Evolutionary conservation across 1,139 yeast species (phyloP).

Genomic region (Candida mesenterica): DNA sequence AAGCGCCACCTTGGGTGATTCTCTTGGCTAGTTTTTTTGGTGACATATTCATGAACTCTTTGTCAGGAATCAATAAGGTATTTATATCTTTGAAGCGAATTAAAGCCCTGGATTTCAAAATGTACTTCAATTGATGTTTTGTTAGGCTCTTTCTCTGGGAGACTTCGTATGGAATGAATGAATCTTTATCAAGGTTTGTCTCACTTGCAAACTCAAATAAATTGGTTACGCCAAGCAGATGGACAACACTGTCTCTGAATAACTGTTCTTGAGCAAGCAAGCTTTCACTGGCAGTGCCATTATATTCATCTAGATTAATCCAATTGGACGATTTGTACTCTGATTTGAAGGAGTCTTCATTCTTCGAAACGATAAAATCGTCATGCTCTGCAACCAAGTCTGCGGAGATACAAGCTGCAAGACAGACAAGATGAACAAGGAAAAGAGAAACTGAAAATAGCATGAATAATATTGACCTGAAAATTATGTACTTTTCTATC

Average conservation of each 20-base stretch:
- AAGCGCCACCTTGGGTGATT: constrained; percentile 2
- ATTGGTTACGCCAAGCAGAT: background rate
- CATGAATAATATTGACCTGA: too few relatives aligned
- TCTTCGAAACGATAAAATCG: too few relatives aligned
- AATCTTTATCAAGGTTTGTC: background rate
- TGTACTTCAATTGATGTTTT: background rate
- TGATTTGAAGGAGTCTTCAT: too few relatives aligned
- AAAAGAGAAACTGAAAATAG: too few relatives aligned
- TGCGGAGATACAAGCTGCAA: too few relatives aligned
- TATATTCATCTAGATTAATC: constrained; percentile 1
- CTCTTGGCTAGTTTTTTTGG: constrained; percentile 1
- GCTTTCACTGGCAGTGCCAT: background rate
- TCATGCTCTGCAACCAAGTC: too few relatives aligned
- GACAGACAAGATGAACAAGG: too few relatives aligned
- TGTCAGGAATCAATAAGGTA: constrained; percentile 16
- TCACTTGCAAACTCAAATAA: background rate
- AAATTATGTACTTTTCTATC: too few relatives aligned
- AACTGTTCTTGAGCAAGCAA: background rate
- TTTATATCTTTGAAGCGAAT: constrained; percentile 21
- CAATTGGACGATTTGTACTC: too few relatives aligned
- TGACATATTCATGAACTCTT: constrained; percentile 2
- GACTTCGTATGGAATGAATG: background rate
- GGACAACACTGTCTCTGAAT: background rate
- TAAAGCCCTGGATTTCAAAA: constrained; percentile 15
- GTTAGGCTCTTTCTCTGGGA: constrained; percentile 3